phyloP scores from a whole-genome alignment of 2,329 filamentous ascomycete genomes.

The Fusarium humuli region DNA sequence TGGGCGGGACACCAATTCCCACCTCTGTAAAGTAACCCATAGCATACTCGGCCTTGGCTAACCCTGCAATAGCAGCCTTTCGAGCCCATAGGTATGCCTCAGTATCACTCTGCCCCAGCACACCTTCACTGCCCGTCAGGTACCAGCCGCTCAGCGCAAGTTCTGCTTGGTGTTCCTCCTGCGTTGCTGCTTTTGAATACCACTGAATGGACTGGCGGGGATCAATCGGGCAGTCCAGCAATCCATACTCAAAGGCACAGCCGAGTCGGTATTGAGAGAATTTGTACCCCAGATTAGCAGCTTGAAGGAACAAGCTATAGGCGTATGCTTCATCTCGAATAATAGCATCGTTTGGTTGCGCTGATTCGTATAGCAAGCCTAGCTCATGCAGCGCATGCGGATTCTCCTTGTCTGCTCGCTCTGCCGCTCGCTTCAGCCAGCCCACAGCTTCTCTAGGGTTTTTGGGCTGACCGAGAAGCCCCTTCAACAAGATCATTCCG shows the following conservation, averaged over 20 bases:
- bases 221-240: slow-evolving; percentile 85
- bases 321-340: slow-evolving; percentile 86
- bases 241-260: slow-evolving; percentile 88
- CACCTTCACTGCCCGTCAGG: slow-evolving; percentile 87
- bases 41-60: slow-evolving; percentile 95
- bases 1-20: slow-evolving; percentile 87
- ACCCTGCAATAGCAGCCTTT: slow-evolving; percentile 87
- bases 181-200: slow-evolving; percentile 91
- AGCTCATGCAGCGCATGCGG: slow-evolving; percentile 96
- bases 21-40: slow-evolving; percentile 98
- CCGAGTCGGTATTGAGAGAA: slow-evolving; percentile 93
- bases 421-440: slow-evolving; percentile 94
- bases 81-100: slow-evolving; percentile 98
- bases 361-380: slow-evolving; percentile 73
- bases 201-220: slow-evolving; percentile 88
- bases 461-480: slow-evolving; percentile 85
- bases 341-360: slow-evolving; percentile 75
- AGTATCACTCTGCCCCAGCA: slow-evolving; percentile 90
- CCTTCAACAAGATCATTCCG: slow-evolving; percentile 95
- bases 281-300: slow-evolving; percentile 91
- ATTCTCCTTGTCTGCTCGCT: slow-evolving; percentile 87
- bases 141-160: slow-evolving; percentile 92
- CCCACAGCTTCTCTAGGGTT: slow-evolving; percentile 88
- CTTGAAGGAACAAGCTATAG: slow-evolving; percentile 83
- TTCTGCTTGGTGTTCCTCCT: slow-evolving; percentile 95